These are phyloP conservation scores for Allantophomopsis lycopodina DNA, from an alignment of 2,329 filamentous ascomycete species.

Conservation along the genomic window DNA sequence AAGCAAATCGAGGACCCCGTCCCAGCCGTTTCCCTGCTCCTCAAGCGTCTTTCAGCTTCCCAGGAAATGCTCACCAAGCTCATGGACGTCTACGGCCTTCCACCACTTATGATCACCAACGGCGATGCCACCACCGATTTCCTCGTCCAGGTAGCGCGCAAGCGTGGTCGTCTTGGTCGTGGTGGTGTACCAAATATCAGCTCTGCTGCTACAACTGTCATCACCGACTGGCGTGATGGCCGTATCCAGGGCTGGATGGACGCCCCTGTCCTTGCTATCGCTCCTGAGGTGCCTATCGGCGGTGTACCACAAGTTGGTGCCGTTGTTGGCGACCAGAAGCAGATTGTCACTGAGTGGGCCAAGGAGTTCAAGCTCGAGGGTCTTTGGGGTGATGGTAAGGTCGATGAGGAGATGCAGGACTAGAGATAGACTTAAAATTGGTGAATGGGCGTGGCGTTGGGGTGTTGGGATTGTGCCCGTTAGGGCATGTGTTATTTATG, in stretches of 20 bases:
- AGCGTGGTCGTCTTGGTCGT: slow-evolving; percentile 75
- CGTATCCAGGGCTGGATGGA: slow-evolving; percentile 88
- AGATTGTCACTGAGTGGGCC: slow-evolving; percentile 86
- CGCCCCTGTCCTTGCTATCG: slow-evolving; percentile 51
- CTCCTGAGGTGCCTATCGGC: slow-evolving; percentile 17
- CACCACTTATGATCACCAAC: slow-evolving; percentile 56
- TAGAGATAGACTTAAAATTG: not conserved
- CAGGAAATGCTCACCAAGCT: slow-evolving; percentile 66
- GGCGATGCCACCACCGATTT: slow-evolving; percentile 82
- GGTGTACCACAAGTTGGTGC: slow-evolving; percentile 23
- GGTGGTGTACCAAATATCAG: slow-evolving; percentile 83
- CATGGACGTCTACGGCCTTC: slow-evolving; percentile 71
- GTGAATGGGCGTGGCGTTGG: not conserved
- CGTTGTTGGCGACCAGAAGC: slow-evolving; percentile 54
- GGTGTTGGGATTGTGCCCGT: not conserved
- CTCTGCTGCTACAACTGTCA: slow-evolving; percentile 79
- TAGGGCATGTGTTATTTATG: too few relatives aligned
- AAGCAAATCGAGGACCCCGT: slow-evolving; percentile 90
- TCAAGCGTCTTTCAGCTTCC: slow-evolving; percentile 64
- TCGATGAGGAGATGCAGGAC: slow-evolving; percentile 4
- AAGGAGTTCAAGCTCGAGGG: slow-evolving; percentile 92
- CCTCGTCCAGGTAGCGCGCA: slow-evolving; percentile 85
- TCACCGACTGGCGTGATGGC: slow-evolving; percentile 94
- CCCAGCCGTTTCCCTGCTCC: slow-evolving; percentile 72
- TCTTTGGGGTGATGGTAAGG: slow-evolving; percentile 61